Conservation (phyloP, 352 stramenopile species). For the Globisporangium paddicum region DNA sequence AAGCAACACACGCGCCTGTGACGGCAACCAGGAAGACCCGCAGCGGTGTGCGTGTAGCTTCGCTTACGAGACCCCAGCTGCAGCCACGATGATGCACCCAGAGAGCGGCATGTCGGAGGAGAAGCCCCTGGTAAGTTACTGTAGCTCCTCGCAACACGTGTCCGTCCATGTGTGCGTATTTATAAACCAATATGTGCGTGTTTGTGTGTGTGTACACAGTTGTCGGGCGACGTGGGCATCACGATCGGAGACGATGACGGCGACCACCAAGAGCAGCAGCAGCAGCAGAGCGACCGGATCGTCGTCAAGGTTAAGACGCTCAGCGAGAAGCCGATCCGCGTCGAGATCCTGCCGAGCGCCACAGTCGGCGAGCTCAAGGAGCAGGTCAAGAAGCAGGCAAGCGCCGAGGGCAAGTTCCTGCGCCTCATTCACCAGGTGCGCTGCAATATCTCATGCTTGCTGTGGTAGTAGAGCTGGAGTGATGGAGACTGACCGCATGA, state of each 20-base stretch:
- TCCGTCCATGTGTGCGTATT: background rate
- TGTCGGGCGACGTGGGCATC: constrained; percentile 49
- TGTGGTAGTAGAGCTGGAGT: background rate
- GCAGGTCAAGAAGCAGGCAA: constrained; percentile 64
- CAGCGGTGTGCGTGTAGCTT: background rate
- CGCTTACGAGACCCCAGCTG: too few species aligned
- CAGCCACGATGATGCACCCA: constrained; percentile 13
- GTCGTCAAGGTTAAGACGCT: constrained; percentile 84
- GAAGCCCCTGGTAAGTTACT: constrained; percentile 8
- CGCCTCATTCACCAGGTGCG: constrained; percentile 74
- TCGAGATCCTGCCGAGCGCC: constrained; percentile 64
- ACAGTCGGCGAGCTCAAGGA: constrained; percentile 73
- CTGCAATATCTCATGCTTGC: background rate
- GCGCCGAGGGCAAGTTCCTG: constrained; percentile 80
- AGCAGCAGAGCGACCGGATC: constrained; percentile 40
- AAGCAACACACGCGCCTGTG: constrained; percentile 1
- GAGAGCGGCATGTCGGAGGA: constrained; percentile 14
- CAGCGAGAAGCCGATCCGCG: constrained; percentile 75
- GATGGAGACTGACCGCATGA: background rate
- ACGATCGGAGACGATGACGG: constrained; percentile 24
- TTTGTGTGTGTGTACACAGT: constrained; percentile 15
- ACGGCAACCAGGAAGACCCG: background rate
- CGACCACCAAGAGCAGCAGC: constrained; percentile 12
- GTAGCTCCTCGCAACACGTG: background rate
- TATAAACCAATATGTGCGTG: background rate